Conservation (phyloP, 148 eudicot species). For the Agrostemma githago region DNA sequence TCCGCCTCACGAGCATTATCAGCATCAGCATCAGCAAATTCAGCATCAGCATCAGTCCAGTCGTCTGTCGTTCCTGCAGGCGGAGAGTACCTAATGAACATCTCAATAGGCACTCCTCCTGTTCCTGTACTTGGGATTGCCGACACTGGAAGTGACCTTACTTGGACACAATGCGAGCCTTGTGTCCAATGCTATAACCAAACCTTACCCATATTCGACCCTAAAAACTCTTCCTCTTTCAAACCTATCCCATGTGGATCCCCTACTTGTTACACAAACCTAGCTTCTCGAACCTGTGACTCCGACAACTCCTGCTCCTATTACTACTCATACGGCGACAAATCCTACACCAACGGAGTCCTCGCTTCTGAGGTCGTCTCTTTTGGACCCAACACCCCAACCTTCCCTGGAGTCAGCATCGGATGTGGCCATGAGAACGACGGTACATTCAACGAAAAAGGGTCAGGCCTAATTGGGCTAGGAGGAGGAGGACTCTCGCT, state of each 20-base stretch:
- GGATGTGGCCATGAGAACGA: constrained; percentile 47
- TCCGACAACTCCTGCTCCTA: constrained; percentile 5
- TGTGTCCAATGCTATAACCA: constrained; percentile 37
- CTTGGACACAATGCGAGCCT: constrained; percentile 50
- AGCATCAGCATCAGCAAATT: background rate
- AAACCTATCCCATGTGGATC: constrained; percentile 28
- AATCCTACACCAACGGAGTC: constrained; percentile 27
- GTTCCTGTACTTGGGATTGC: constrained; percentile 27
- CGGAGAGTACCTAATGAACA: constrained; percentile 43
- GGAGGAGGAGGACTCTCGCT: constrained; percentile 43
- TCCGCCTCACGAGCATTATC: background rate
- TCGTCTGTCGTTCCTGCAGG: constrained; percentile 11
- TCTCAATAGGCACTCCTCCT: constrained; percentile 46
- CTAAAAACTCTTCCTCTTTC: constrained; percentile 37
- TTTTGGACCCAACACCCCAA: constrained; percentile 15
- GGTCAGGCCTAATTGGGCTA: constrained; percentile 49
- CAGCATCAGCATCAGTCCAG: background rate
- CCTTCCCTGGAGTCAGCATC: constrained; percentile 22
- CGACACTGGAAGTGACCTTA: constrained; percentile 47
- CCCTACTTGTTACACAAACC: constrained; percentile 19
- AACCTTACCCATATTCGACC: constrained; percentile 33
- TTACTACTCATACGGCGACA: constrained; percentile 26
- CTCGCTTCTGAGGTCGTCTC: constrained; percentile 35
- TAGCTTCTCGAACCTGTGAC: constrained; percentile 16
- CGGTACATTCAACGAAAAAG: constrained; percentile 28